These are phyloP conservation scores for Coriolopsis trogii DNA, from an alignment of 1,284 basidiomycete genomes.

Conservation along the genomic window DNA sequence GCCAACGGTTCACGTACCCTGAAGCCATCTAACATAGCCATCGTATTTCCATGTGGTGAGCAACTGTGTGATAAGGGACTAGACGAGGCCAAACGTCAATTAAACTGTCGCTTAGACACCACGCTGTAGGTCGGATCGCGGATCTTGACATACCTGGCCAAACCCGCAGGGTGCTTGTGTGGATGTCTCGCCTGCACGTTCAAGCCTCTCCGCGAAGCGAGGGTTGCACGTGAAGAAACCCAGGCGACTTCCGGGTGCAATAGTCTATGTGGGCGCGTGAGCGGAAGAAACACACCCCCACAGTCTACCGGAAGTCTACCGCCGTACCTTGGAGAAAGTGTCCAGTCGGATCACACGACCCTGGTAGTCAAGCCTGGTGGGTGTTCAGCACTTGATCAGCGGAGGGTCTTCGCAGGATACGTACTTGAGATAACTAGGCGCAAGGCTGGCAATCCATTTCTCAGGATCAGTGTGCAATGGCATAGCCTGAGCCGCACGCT, in stretches of 20 bases:
- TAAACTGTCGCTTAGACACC: background rate
- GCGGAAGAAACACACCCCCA: background rate
- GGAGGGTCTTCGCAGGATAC: background rate
- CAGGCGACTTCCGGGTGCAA: conserved; percentile 77
- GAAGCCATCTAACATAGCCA: conserved; percentile 80
- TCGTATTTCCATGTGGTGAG: conserved; percentile 68
- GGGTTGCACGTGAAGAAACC: conserved; percentile 82
- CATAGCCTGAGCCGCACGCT: conserved; percentile 37
- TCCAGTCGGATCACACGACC: conserved; percentile 81
- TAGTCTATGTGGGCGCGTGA: conserved; percentile 44
- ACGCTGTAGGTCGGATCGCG: background rate
- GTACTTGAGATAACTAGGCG: conserved; percentile 70
- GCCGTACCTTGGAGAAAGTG: conserved; percentile 75
- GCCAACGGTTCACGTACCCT: conserved; percentile 49
- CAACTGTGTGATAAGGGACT: conserved; percentile 65
- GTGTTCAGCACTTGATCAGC: background rate
- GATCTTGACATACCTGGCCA: conserved; percentile 47
- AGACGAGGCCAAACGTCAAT: conserved; percentile 1
- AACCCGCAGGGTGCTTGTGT: conserved; percentile 80
- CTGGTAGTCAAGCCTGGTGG: conserved; percentile 64
- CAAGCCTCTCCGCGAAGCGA: conserved; percentile 73
- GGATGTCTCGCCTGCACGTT: conserved; percentile 71
- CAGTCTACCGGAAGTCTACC: background rate
- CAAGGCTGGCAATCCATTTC: conserved; percentile 55
- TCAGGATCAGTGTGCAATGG: conserved; percentile 38